phyloP scores from a whole-genome alignment of 768 basidiomycete species.

The Coprinopsis cinerea region DNA sequence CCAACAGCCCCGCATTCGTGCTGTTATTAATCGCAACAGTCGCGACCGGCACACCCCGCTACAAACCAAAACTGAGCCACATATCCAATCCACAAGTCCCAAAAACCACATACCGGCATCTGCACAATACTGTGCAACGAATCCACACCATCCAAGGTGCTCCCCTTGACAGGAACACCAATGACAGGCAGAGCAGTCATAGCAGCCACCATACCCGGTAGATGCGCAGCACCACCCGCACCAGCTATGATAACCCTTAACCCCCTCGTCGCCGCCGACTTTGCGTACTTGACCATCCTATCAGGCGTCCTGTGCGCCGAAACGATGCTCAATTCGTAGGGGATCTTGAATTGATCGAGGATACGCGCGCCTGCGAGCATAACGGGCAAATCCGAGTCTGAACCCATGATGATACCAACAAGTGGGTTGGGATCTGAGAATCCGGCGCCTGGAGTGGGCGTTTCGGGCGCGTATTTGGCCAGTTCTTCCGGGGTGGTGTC shows the following conservation, averaged over 20 bases:
- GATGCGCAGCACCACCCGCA: conserved; percentile 96
- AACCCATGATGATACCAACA: conserved; percentile 96
- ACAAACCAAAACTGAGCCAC: conserved; percentile 4
- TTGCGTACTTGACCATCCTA: conserved; percentile 76
- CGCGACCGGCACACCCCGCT: conserved; percentile 96
- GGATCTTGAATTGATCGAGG: conserved; percentile 74
- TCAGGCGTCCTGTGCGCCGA: conserved; percentile 95
- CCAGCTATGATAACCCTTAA: conserved; percentile 83
- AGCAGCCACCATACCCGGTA: conserved; percentile 97
- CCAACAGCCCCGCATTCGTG: conserved; percentile 88
- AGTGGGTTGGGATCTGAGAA: conserved; percentile 67
- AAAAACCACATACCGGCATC: conserved; percentile 79
- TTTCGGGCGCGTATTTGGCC: conserved; percentile 44
- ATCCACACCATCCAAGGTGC: conserved; percentile 90
- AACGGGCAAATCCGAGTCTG: conserved; percentile 93
- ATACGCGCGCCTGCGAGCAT: conserved; percentile 88
- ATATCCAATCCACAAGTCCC: background rate
- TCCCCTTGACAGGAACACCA: conserved; percentile 96
- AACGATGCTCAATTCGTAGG: conserved; percentile 93
- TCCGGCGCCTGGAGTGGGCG: conserved; percentile 39
- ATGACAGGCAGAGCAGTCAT: conserved; percentile 91
- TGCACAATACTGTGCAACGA: conserved; percentile 97
- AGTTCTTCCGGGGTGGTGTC: conserved; percentile 40
- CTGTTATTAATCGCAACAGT: conserved; percentile 97
- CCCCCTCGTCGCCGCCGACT: conserved; percentile 62